A percentile compares a stretch with the other conserved stretches of the same genome.
Evolutionary conservation across 2,329 filamentous ascomycete species (phyloP).

Genomic region (Ophiocordyceps camponoti-rufipedis): DNA sequence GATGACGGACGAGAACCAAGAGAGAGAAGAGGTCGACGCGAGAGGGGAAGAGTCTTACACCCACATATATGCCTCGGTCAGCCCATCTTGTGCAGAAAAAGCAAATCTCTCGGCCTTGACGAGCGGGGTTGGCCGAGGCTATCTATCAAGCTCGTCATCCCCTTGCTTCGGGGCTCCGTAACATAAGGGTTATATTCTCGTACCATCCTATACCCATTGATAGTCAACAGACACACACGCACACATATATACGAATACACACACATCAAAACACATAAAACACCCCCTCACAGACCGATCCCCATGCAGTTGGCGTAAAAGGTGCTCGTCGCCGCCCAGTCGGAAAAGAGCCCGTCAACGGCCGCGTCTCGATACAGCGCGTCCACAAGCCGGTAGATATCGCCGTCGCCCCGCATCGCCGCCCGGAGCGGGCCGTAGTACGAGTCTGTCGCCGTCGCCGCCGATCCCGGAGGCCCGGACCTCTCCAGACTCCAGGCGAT

Average conservation of each 20-base stretch:
- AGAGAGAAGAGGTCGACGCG: neutral
- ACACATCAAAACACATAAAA: no score
- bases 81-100: no score
- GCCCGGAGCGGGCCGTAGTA: conserved; percentile 39
- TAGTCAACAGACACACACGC: no score
- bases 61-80: neutral
- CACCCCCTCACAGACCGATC: conserved; percentile 2
- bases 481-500: conserved; percentile 54
- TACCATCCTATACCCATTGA: no score
- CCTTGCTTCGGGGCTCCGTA: no score
- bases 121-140: no score
- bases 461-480: conserved; percentile 33
- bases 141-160: no score
- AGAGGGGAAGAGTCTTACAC: neutral
- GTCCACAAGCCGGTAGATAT: conserved; percentile 47
- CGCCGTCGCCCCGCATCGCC: conserved; percentile 41
- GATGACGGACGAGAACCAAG: neutral
- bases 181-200: no score
- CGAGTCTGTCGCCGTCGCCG: conserved; percentile 25
- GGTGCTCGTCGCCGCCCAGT: conserved; percentile 51
- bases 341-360: conserved; percentile 44
- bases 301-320: conserved; percentile 57
- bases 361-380: conserved; percentile 43
- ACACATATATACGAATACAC: no score
- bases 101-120: no score